Percentiles rank a stretch among this genome's conserved stretches.
Evolutionary conservation across 768 basidiomycete species (phyloP).

Genomic region (Russula abietina): DNA sequence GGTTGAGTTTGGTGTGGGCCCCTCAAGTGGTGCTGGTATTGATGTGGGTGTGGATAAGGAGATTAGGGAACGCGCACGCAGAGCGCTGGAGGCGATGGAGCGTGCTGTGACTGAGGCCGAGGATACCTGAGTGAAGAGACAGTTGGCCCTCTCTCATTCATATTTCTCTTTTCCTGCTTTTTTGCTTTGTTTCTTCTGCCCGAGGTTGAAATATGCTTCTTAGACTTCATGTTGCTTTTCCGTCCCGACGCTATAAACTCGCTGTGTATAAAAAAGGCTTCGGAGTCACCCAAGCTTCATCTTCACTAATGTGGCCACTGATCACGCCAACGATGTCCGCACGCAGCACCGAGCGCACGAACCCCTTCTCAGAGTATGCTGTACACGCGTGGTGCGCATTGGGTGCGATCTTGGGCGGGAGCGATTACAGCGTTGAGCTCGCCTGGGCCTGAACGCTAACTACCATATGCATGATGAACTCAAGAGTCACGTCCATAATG

Average conservation of each 20-base stretch:
- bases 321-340: no score
- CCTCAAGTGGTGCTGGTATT: constrained; percentile 31
- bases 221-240: neutral
- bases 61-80: constrained; percentile 49
- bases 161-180: neutral
- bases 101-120: constrained; percentile 14
- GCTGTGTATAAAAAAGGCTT: neutral
- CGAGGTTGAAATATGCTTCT: neutral
- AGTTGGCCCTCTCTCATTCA: neutral
- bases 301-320: no score
- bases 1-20: constrained; percentile 35
- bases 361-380: no score
- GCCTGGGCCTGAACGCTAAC: no score
- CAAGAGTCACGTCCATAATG: no score
- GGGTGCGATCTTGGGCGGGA: no score
- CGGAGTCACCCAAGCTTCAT: no score
- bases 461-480: no score
- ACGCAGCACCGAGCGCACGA: no score
- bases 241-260: neutral
- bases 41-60: constrained; percentile 37
- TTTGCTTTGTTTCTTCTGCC: neutral
- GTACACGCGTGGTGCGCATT: no score
- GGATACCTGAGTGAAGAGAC: neutral
- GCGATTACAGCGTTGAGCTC: no score
- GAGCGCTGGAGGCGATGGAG: constrained; percentile 48